Conservation (phyloP, 2,329 filamentous ascomycete genomes). For the Trichophyton benhamiae region DNA sequence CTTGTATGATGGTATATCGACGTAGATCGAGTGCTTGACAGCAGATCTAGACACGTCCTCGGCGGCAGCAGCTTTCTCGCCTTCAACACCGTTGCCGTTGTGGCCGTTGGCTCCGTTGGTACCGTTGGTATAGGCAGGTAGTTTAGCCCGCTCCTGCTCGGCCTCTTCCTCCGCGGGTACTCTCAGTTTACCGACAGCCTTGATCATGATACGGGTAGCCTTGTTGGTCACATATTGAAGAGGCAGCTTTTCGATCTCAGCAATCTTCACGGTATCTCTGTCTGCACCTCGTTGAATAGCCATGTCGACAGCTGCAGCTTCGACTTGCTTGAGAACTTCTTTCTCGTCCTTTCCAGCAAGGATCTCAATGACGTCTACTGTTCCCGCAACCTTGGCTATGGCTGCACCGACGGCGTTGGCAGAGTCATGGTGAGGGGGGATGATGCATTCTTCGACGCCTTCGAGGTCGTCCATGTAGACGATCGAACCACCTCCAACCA, state of each 20-base stretch:
- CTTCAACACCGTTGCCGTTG: slow-evolving; percentile 9
- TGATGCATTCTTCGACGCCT: slow-evolving; percentile 40
- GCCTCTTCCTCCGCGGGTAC: slow-evolving; percentile 13
- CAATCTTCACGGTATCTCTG: slow-evolving; percentile 30
- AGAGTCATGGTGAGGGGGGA: slow-evolving; percentile 42
- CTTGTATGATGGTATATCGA: slow-evolving; percentile 22
- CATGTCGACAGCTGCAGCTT: slow-evolving; percentile 16
- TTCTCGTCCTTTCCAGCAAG: slow-evolving; percentile 22
- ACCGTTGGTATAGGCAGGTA: neutral
- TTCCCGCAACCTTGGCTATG: slow-evolving; percentile 43
- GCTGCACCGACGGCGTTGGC: slow-evolving; percentile 52
- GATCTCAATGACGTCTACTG: slow-evolving; percentile 42
- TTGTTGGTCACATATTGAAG: slow-evolving; percentile 27
- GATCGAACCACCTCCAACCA: slow-evolving; percentile 48
- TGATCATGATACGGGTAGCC: slow-evolving; percentile 25
- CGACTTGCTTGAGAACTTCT: slow-evolving; percentile 15
- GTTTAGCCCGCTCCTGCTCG: neutral
- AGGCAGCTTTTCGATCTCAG: slow-evolving; percentile 33
- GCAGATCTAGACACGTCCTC: slow-evolving; percentile 6
- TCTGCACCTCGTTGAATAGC: slow-evolving; percentile 17
- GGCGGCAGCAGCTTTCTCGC: slow-evolving; percentile 7
- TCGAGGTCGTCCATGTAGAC: slow-evolving; percentile 38
- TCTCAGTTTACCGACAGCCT: slow-evolving; percentile 33
- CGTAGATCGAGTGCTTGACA: slow-evolving; percentile 11
- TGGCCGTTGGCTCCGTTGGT: neutral